Evolutionary conservation across 2,329 filamentous ascomycete species (phyloP).

Genomic region (Colletotrichum gigasporum): DNA sequence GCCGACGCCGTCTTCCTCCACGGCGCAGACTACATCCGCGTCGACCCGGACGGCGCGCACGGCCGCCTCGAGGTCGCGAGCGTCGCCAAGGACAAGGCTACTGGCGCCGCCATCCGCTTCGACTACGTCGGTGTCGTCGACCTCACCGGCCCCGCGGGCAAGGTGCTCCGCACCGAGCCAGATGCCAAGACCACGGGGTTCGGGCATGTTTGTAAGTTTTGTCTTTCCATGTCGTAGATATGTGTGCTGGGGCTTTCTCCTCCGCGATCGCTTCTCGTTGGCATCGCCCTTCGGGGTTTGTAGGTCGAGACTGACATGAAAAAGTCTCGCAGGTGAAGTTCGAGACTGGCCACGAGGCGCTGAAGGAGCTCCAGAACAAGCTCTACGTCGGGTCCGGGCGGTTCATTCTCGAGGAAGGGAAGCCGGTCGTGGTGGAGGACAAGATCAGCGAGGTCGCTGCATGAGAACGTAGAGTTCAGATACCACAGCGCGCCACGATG

Average conservation of each 20-base stretch:
- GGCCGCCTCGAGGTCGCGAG: conserved; percentile 49
- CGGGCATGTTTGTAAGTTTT: conserved; percentile 48
- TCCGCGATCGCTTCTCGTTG: no score
- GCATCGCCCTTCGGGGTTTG: no score
- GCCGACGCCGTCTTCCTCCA: conserved; percentile 49
- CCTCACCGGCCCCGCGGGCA: conserved; percentile 42
- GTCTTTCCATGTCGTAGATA: neutral
- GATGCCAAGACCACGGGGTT: conserved; percentile 50
- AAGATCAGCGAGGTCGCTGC: conserved; percentile 51
- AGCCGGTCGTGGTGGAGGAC: conserved; percentile 49
- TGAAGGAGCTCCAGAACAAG: conserved; percentile 47
- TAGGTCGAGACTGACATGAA: neutral
- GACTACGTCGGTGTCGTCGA: conserved; percentile 50
- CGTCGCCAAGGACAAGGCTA: conserved; percentile 42
- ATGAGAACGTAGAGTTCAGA: no score
- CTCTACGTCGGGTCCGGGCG: conserved; percentile 52
- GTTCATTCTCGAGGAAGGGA: conserved; percentile 47
- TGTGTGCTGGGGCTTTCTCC: neutral
- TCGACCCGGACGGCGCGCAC: conserved; percentile 47
- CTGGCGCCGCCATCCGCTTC: conserved; percentile 45
- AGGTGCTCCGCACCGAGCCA: conserved; percentile 43
- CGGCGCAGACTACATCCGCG: conserved; percentile 50
- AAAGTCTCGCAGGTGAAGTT: conserved; percentile 49
- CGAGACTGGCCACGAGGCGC: conserved; percentile 45
- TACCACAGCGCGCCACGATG: no score